These are phyloP conservation scores for Schrenkiella parvula DNA, from an alignment of 345 rosid genomes.

Conservation along the genomic window DNA sequence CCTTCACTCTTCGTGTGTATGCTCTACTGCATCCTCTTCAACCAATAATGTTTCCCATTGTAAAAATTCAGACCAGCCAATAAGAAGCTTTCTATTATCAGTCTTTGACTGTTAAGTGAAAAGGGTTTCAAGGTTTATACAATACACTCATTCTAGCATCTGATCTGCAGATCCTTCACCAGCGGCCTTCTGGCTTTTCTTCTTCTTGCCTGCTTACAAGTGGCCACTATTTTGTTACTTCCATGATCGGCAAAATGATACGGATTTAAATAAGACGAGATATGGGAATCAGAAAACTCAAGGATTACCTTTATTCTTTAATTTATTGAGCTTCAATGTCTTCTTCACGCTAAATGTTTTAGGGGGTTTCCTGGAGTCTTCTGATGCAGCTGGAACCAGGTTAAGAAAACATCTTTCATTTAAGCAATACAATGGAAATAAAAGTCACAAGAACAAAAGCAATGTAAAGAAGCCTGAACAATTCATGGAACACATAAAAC, in stretches of 20 bases:
- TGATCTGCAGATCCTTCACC: constrained; percentile 25
- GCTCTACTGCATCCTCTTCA: not conserved
- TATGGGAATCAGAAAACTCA: not conserved
- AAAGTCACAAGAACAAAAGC: not conserved
- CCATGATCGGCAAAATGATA: not conserved
- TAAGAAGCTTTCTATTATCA: not conserved
- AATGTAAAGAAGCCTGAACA: not conserved
- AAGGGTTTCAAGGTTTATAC: not conserved
- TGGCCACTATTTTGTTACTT: not conserved
- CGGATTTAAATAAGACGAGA: not conserved
- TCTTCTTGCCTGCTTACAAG: constrained; percentile 29
- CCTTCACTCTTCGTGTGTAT: not conserved
- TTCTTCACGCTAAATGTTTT: constrained; percentile 47
- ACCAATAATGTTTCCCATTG: not conserved
- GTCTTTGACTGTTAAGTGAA: not conserved
- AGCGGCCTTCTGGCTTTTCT: constrained; percentile 13
- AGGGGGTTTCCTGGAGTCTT: constrained; percentile 30
- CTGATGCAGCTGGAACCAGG: constrained; percentile 23
- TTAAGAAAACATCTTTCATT: not conserved
- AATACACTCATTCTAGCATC: constrained; percentile 31
- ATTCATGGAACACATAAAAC: not conserved
- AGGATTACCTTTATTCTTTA: constrained; percentile 40
- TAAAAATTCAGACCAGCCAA: not conserved
- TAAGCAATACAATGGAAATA: not conserved
- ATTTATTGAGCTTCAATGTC: constrained; percentile 45